Conservation (phyloP, 1,284 basidiomycete genomes). For the Ceratobasidium papillatum region DNA sequence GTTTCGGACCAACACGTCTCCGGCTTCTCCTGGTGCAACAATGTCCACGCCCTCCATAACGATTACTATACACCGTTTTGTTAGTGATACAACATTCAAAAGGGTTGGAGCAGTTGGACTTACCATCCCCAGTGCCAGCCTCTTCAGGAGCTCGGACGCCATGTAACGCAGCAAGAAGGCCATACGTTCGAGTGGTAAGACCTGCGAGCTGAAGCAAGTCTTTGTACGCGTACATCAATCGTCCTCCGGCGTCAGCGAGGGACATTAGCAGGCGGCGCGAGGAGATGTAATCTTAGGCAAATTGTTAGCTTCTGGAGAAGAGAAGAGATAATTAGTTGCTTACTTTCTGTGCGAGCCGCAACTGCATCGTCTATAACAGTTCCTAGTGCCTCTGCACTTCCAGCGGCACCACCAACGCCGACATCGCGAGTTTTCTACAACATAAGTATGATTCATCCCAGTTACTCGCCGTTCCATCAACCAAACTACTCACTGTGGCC, state of each 20-base stretch:
- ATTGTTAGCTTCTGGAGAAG: constrained; percentile 11
- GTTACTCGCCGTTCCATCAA: constrained; percentile 60
- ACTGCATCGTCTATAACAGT: constrained; percentile 53
- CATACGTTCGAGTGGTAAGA: constrained; percentile 89
- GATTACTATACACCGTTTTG: constrained; percentile 51
- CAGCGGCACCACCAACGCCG: constrained; percentile 23
- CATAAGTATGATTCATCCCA: constrained; percentile 52
- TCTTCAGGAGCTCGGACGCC: constrained; percentile 48
- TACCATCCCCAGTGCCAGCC: constrained; percentile 44
- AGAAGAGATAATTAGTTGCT: constrained; percentile 47
- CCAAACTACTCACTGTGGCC: constrained; percentile 7
- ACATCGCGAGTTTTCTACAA: constrained; percentile 51
- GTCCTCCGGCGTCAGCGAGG: constrained; percentile 92
- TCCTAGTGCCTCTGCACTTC: not conserved
- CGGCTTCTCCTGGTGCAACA: constrained; percentile 63
- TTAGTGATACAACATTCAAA: constrained; percentile 30
- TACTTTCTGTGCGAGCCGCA: constrained; percentile 71
- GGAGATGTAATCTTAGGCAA: constrained; percentile 84
- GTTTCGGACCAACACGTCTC: constrained; percentile 71
- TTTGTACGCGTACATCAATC: constrained; percentile 91
- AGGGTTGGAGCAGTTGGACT: not conserved
- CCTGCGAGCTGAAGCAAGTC: constrained; percentile 94
- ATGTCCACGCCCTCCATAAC: constrained; percentile 78
- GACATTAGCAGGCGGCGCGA: constrained; percentile 92
- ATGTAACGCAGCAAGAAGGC: constrained; percentile 86